phyloP scores from a whole-genome alignment of 116 monocot species.

The Zostera marina region DNA sequence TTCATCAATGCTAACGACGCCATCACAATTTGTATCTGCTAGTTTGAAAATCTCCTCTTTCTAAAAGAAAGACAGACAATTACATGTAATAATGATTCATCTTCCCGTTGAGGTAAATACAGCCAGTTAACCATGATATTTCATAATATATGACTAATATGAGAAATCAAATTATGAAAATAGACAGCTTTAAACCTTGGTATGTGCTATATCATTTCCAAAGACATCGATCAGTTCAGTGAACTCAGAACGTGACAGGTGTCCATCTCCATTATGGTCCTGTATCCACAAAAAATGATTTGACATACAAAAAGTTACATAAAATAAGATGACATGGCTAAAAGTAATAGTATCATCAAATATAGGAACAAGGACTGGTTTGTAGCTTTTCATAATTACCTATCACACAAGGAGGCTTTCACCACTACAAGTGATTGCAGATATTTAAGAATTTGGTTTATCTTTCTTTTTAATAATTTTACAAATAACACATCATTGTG shows the following conservation, averaged over 20 bases:
- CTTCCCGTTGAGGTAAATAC: neutral
- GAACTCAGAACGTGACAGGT: constrained; percentile 68
- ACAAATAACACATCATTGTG: too few relatives aligned
- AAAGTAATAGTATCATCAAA: too few relatives aligned
- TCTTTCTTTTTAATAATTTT: too few relatives aligned
- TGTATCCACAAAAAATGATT: constrained; percentile 11
- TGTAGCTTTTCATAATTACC: too few relatives aligned
- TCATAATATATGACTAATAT: neutral
- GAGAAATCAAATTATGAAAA: neutral
- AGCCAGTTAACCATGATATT: neutral
- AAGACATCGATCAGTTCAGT: constrained; percentile 69
- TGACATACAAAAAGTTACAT: neutral
- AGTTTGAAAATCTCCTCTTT: constrained; percentile 78
- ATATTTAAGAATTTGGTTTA: too few relatives aligned
- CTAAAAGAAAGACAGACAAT: constrained; percentile 12
- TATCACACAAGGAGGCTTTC: too few relatives aligned
- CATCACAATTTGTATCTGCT: constrained; percentile 85
- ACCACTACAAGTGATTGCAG: too few relatives aligned
- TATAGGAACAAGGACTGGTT: too few relatives aligned
- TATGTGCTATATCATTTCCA: constrained; percentile 53
- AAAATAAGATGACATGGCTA: too few relatives aligned
- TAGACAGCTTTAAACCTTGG: constrained; percentile 29
- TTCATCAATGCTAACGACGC: constrained; percentile 83
- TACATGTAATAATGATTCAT: neutral
- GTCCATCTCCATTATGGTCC: constrained; percentile 80